These are phyloP conservation scores for Thermothielavioides terrestris DNA, from an alignment of 495 filamentous ascomycete species.

Conservation along the genomic window DNA sequence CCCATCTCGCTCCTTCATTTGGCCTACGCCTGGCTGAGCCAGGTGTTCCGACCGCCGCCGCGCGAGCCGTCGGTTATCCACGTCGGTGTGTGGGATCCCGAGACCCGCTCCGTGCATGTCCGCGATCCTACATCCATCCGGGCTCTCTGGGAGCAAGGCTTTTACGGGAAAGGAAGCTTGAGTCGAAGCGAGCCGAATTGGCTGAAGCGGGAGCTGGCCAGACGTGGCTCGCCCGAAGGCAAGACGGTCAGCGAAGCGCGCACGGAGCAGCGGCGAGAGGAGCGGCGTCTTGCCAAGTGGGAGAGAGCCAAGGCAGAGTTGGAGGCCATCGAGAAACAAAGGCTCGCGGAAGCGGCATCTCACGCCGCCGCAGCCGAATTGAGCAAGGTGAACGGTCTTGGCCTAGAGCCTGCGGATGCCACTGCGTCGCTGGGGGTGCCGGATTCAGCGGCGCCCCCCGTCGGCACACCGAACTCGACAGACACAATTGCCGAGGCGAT, in stretches of 20 bases:
- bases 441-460: background rate
- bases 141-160: constrained; percentile 87
- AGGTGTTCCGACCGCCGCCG: constrained; percentile 55
- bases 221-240: constrained; percentile 50
- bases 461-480: background rate
- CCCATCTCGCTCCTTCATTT: constrained; percentile 79
- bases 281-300: constrained; percentile 76
- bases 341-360: constrained; percentile 50
- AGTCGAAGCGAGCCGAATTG: constrained; percentile 92
- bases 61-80: constrained; percentile 60
- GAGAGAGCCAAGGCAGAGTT: constrained; percentile 80
- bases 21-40: constrained; percentile 63
- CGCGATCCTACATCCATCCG: constrained; percentile 64
- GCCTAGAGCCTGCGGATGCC: background rate
- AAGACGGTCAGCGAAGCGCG: constrained; percentile 59
- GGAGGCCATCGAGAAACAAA: constrained; percentile 65
- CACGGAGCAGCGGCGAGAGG: constrained; percentile 66
- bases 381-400: background rate
- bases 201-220: constrained; percentile 71
- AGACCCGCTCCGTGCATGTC: constrained; percentile 78
- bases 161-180: constrained; percentile 88
- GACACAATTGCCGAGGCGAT: background rate
- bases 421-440: background rate
- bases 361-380: background rate
- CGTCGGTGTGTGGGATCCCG: constrained; percentile 63